Conservation (phyloP, 306 rosid genomes). For the Sicyos edulis region DNA sequence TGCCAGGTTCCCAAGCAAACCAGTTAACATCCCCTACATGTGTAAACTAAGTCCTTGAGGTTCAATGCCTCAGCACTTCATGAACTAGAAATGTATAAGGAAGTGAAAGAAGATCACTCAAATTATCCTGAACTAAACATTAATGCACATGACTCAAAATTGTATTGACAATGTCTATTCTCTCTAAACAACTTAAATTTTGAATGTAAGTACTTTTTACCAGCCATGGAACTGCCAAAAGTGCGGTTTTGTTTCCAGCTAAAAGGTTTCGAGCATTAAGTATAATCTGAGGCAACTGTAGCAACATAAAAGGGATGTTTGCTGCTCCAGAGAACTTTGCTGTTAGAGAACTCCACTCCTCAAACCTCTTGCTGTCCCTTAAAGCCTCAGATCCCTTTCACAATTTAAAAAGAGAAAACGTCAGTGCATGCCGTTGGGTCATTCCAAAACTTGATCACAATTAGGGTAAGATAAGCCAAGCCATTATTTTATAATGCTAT, state of each 20-base stretch:
- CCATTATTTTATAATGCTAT: background rate
- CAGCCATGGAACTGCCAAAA: constrained; percentile 82
- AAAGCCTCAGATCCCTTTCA: constrained; percentile 47
- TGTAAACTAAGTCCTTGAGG: no score
- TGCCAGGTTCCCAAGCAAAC: constrained; percentile 78
- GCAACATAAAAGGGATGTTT: constrained; percentile 67
- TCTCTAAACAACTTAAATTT: background rate
- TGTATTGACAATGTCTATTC: background rate
- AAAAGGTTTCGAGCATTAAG: constrained; percentile 72
- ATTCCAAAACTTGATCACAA: constrained; percentile 9
- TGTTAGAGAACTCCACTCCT: constrained; percentile 74
- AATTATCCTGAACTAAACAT: background rate
- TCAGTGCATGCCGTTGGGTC: constrained; percentile 9
- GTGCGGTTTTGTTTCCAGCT: constrained; percentile 61
- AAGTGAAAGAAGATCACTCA: constrained; percentile 6
- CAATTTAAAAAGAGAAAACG: constrained; percentile 21
- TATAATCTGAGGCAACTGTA: constrained; percentile 80
- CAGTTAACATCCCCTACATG: constrained; percentile 78
- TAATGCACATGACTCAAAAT: background rate
- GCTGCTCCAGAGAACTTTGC: constrained; percentile 79
- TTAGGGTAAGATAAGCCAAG: no score
- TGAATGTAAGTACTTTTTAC: constrained; percentile 27
- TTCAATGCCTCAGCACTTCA: no score
- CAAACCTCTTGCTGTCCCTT: constrained; percentile 34
- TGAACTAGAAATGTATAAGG: background rate